Conservation (phyloP, 2,329 filamentous ascomycete species). For the Phialophora chinensis region DNA sequence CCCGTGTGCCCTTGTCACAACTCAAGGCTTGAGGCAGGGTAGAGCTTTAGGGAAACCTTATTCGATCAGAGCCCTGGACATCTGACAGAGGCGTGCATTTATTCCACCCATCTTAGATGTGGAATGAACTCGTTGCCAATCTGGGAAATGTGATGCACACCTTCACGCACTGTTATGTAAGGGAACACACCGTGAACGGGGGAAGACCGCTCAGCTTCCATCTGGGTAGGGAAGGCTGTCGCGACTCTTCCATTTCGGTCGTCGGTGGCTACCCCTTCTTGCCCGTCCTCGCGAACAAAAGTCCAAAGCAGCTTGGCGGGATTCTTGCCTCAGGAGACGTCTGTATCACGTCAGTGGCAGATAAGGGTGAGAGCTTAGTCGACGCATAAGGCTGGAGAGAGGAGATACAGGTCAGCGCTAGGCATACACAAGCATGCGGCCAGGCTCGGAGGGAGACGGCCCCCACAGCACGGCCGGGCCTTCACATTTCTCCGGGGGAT, state of each 20-base stretch:
- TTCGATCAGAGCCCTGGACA: background rate
- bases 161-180: background rate
- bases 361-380: background rate
- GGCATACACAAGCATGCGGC: background rate
- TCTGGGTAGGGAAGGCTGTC: background rate
- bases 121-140: background rate
- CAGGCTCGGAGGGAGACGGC: background rate
- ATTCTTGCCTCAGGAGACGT: background rate
- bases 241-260: background rate
- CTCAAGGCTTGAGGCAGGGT: background rate
- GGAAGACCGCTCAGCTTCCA: background rate
- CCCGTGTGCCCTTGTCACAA: background rate
- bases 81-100: background rate
- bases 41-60: background rate
- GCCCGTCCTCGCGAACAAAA: background rate
- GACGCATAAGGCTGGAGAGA: background rate
- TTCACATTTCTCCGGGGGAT: background rate
- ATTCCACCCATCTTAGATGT: background rate
- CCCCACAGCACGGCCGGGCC: background rate
- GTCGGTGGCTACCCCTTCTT: background rate
- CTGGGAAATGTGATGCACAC: background rate
- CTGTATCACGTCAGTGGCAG: conserved; percentile 5
- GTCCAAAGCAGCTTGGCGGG: background rate
- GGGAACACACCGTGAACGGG: background rate
- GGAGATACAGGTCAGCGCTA: background rate